These are phyloP conservation scores for Iberis pinnata DNA, from an alignment of 345 rosid species.

Conservation along the genomic window DNA sequence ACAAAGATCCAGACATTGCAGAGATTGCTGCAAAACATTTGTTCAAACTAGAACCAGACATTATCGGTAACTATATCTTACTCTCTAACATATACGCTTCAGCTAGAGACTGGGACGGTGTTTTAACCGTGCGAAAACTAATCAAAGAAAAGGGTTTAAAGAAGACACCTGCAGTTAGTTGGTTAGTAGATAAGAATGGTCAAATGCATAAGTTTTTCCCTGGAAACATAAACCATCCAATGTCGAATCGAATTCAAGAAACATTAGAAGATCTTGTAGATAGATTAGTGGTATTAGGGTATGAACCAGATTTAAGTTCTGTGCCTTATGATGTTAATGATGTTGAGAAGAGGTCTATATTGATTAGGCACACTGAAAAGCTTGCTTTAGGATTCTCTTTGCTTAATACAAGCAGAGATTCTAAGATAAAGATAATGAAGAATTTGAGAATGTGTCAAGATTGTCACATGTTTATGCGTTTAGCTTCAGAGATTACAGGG, in stretches of 20 bases:
- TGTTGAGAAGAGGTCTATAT: constrained; percentile 45
- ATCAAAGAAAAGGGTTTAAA: constrained; percentile 48
- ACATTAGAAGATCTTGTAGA: constrained; percentile 43
- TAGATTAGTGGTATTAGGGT: constrained; percentile 40
- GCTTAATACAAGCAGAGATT: constrained; percentile 34
- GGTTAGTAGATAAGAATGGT: constrained; percentile 54
- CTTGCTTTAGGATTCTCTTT: constrained; percentile 64
- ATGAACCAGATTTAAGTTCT: constrained; percentile 44
- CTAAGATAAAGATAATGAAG: constrained; percentile 53
- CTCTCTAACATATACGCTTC: constrained; percentile 56
- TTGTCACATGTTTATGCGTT: constrained; percentile 59
- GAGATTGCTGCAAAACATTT: constrained; percentile 56
- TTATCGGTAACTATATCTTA: constrained; percentile 61
- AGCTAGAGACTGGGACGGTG: constrained; percentile 54
- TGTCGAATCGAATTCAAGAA: constrained; percentile 40
- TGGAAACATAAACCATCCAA: constrained; percentile 54
- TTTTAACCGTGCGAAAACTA: constrained; percentile 38
- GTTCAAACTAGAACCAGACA: constrained; percentile 60
- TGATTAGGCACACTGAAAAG: constrained; percentile 65
- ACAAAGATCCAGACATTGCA: constrained; percentile 56
- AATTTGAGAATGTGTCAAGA: constrained; percentile 71
- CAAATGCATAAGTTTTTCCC: constrained; percentile 58
- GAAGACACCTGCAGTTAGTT: constrained; percentile 75
- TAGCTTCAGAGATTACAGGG: constrained; percentile 42
- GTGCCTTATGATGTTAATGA: constrained; percentile 45